phyloP scores from a whole-genome alignment of 2,329 filamentous ascomycete genomes.

The Coniochaeta hoffmannii region DNA sequence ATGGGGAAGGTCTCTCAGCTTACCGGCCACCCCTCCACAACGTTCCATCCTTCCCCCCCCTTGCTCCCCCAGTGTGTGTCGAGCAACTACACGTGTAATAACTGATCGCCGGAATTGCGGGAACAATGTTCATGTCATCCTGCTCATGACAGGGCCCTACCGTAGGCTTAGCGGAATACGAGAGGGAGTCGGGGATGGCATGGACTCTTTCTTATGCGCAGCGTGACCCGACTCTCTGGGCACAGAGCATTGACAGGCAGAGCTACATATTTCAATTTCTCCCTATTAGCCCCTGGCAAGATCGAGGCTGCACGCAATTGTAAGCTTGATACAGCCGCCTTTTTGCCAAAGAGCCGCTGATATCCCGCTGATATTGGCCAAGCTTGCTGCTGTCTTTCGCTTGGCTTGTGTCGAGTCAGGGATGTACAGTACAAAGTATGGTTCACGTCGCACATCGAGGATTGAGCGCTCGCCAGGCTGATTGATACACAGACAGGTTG shows the following conservation, averaged over 20 bases:
- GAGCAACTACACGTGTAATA: too few species aligned
- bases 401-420: not conserved
- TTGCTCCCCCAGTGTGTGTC: not conserved
- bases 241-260: not conserved
- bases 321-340: not conserved
- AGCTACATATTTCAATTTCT: not conserved
- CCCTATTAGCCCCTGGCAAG: not conserved
- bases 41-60: not conserved
- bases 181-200: too few species aligned
- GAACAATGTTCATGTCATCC: not conserved
- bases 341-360: conserved; percentile 2
- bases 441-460: not conserved
- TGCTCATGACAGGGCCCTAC: not conserved
- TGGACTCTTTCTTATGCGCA: too few species aligned
- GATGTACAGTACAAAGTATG: conserved; percentile 16
- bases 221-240: not conserved
- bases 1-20: not conserved
- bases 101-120: not conserved
- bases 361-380: conserved; percentile 5
- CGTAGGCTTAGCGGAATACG: too few species aligned
- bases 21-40: not conserved
- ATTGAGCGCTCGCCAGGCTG: too few species aligned
- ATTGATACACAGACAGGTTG: not conserved
- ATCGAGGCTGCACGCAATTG: not conserved
- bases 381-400: conserved; percentile 14